Evolutionary conservation across 805 yeast species (phyloP).

Genomic region (Naumovozyma castellii): DNA sequence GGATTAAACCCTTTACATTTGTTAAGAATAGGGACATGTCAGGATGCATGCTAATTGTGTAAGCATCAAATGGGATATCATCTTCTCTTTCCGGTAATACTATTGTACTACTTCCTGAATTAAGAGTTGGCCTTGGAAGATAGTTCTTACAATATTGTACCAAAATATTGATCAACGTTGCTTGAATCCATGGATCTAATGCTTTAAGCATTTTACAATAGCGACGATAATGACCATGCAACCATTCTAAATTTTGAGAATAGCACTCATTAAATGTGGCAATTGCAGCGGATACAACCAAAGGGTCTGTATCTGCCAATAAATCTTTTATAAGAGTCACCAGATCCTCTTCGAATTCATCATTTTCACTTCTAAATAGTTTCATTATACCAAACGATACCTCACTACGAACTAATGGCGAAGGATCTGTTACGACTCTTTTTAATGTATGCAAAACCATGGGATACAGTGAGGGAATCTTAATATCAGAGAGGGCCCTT

Average conservation of each 20-base stretch:
- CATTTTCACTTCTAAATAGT: conserved; percentile 34
- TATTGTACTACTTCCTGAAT: conserved; percentile 15
- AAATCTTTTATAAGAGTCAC: conserved; percentile 41
- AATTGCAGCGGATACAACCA: conserved; percentile 65
- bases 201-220: conserved; percentile 39
- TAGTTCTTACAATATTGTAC: conserved; percentile 57
- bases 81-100: conserved; percentile 38
- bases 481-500: conserved; percentile 72
- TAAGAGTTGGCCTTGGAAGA: conserved; percentile 44
- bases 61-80: conserved; percentile 31
- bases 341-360: conserved; percentile 40
- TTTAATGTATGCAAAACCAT: conserved; percentile 66
- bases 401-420: conserved; percentile 71
- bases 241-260: conserved; percentile 47
- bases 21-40: conserved; percentile 51
- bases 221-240: conserved; percentile 64
- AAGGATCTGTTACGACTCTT: conserved; percentile 56
- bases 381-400: conserved; percentile 70
- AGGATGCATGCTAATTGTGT: conserved; percentile 38
- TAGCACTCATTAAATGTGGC: conserved; percentile 44
- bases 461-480: conserved; percentile 72
- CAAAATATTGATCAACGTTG: conserved; percentile 48
- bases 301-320: conserved; percentile 53
- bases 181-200: conserved; percentile 70
- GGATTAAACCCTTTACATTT: conserved; percentile 38